These are phyloP conservation scores for Magnusiomyces suaveolens DNA, from an alignment of 1,139 yeast species.

Conservation along the genomic window DNA sequence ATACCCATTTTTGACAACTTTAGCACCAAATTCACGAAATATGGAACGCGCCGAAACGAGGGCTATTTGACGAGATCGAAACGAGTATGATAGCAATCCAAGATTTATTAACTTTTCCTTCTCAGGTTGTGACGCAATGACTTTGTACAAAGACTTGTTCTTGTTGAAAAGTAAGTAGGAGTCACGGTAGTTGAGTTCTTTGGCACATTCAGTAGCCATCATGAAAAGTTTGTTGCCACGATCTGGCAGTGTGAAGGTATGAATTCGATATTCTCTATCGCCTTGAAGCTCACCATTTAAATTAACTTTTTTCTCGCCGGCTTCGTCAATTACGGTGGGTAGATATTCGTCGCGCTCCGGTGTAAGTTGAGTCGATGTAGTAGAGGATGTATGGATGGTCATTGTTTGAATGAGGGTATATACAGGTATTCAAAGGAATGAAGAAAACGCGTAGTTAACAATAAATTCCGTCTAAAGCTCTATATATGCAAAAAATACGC, in stretches of 20 bases:
- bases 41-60: constrained; percentile 56
- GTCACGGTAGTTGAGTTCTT: constrained; percentile 54
- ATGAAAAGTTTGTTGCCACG: constrained; percentile 45
- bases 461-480: too few relatives aligned
- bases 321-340: constrained; percentile 36
- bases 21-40: constrained; percentile 64
- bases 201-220: constrained; percentile 63
- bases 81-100: constrained; percentile 51
- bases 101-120: constrained; percentile 49
- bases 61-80: constrained; percentile 56
- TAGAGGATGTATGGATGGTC: not conserved
- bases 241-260: constrained; percentile 48
- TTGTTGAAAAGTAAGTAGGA: constrained; percentile 56
- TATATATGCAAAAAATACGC: too few relatives aligned
- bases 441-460: too few relatives aligned
- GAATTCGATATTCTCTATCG: constrained; percentile 48
- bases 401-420: not conserved
- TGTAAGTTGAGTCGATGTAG: constrained; percentile 17
- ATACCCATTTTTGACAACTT: constrained; percentile 50
- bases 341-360: constrained; percentile 32
- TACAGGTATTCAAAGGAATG: too few relatives aligned
- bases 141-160: constrained; percentile 47
- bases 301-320: constrained; percentile 49
- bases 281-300: constrained; percentile 47
- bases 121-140: constrained; percentile 49